phyloP scores from a whole-genome alignment of 2,329 filamentous ascomycete genomes.

The Parastagonospora avenae region DNA sequence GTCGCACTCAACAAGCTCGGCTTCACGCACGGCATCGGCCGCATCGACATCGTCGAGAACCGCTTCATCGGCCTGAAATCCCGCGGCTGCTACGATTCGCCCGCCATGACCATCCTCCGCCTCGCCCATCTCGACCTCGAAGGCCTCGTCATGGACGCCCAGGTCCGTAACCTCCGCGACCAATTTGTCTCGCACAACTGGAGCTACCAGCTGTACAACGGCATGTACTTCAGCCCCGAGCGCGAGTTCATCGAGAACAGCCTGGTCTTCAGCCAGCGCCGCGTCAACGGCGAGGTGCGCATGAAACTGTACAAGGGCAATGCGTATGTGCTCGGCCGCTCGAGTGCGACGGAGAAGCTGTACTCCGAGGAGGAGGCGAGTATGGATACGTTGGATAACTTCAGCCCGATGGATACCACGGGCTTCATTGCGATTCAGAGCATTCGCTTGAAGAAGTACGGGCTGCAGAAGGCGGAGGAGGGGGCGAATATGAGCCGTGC shows the following conservation, averaged over 20 bases:
- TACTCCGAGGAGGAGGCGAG: constrained; percentile 69
- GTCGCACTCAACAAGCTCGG: constrained; percentile 73
- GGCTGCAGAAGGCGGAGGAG: constrained; percentile 45
- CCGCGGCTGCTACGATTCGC: constrained; percentile 76
- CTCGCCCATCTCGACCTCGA: constrained; percentile 66
- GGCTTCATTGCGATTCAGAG: constrained; percentile 74
- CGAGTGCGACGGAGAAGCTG: constrained; percentile 69
- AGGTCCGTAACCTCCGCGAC: constrained; percentile 71
- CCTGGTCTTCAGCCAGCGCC: constrained; percentile 46
- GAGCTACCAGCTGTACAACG: constrained; percentile 61
- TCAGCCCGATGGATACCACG: constrained; percentile 68
- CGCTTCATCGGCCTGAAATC: constrained; percentile 80
- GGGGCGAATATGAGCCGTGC: constrained; percentile 35
- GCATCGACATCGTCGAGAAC: constrained; percentile 84
- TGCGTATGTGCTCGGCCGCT: constrained; percentile 64
- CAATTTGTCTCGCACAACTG: constrained; percentile 66
- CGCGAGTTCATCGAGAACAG: constrained; percentile 72
- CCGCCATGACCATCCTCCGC: constrained; percentile 54
- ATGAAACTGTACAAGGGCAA: constrained; percentile 71
- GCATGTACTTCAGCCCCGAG: constrained; percentile 72
- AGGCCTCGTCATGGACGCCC: constrained; percentile 70
- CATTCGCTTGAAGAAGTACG: constrained; percentile 58
- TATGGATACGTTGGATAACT: constrained; percentile 75
- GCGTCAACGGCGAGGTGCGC: constrained; percentile 58
- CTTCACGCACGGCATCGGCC: constrained; percentile 73